Base-by-base conservation (phyloP, 495 filamentous ascomycete genomes). In the Hypoxylon lienhwacheense region DNA sequence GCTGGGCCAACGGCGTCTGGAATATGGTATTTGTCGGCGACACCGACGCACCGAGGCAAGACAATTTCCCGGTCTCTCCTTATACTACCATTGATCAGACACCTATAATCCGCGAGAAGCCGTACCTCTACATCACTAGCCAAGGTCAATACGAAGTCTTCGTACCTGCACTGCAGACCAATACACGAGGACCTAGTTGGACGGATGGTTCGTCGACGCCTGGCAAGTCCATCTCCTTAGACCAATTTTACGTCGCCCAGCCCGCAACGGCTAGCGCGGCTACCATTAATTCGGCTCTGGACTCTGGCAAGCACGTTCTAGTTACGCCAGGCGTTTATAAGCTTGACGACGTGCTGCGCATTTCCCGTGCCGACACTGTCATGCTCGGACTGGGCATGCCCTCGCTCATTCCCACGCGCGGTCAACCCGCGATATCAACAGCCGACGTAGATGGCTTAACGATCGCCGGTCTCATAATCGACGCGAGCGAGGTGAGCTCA, bases 21-120 rank as follows among this genome's bases (percentile, higher is more conserved):
- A 68, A 68, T 19, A 68, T 68, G 65, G 65, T 68, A 6, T 68
- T 68, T 12, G 58, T 68, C 3, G 65, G 65, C 3, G 62, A 65
- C 31, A 26, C 31, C 4, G 45, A 53, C 19, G 55, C 63, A 14
- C 65, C 65, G 3, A 47, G 39, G 15, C 55, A 63, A 39, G 55
- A 49, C 19, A 53, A 56, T 12, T 68, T 65, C 14, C 65, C 65
- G 10, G 26, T 24, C 5, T 49, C 34, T n/a, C 39, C 65, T 6
- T 68, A 68, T 47, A 68, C 65, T 16, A 66, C 63, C 17, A 22
- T 68, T 16, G 55, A 56, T 2, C 41, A 16, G 12, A 68, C 65
- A 2, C 65, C 63, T 15, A 17, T 64, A 19, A 45, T 68, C 19
- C 63, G 65, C 28, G 65, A 68, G 52, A 68, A 68, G 47, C 65